Evolutionary conservation across 2,329 filamentous ascomycete species (phyloP), one percentile per base, ranked within the genome.

Genomic region (Trichoderma arundinaceum): DNA sequence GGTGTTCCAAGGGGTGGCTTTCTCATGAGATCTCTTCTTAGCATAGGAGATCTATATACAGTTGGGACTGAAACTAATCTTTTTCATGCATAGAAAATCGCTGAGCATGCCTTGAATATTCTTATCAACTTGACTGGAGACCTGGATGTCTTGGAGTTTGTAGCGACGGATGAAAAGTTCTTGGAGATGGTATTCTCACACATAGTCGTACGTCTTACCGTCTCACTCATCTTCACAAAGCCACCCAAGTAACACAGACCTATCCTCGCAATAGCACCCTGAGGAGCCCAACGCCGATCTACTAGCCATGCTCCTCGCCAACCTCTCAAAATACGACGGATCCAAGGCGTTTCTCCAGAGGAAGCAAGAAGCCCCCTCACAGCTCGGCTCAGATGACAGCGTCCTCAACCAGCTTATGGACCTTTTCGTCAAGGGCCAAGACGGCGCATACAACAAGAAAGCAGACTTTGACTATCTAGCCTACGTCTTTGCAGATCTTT

Each of bases 331-430:
- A 79, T 90, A 86, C 68, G 88, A 94, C 71, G 84, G 83, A 6
- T 78, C 97, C 65, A 90, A 90, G 69, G 84, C 84, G 49, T 81
- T 97, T 4, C 78, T 94, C 10, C 82, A 83, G 4, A 82, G 90
- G 64, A 90, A 90, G 73, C 90, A 92, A 68, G 80, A 85, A 7
- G 77, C 89, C 0, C 90, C 92, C 2, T 85, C 88, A 64, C 82
- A 83, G n/a, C 85, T 97, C 7, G 88, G 87, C 6, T 90, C 87
- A 1, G 91, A 92, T 46, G 85, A 89, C 41, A 83, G 87, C 66
- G 89, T 92, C 4, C 86, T 98, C 72, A 93, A 97, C 76, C 95
- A 98, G 78, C 82, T 99, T 35, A 88, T 99, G 76, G 95, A 98
- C 77, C 90, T 96, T 72, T 99, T 99, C 75, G 95, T 98, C 75